Evolutionary conservation across 805 yeast species (phyloP), one percentile per base, ranked within the genome.

Genomic region (Ogataea methanolica): DNA sequence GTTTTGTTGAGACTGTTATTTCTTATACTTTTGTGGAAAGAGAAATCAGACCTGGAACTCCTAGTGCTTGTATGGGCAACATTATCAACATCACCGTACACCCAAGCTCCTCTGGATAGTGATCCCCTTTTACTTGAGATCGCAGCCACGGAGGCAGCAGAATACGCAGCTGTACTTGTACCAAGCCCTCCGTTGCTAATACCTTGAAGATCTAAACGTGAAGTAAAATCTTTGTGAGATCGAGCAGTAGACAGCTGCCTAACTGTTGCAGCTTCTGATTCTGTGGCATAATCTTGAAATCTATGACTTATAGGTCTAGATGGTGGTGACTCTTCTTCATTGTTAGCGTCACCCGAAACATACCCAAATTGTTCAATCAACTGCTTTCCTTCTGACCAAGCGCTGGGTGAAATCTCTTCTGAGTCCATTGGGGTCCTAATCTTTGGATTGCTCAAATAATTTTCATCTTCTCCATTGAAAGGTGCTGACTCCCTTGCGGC

Each of bases 331-430:
- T 23, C 41, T 2, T 33, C 36, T 17, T 42, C 38, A 17, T 42
- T 11, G 21, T 41, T 21, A n/a, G 21, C 44, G 23, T 42, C 41
- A 6, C 58, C 53, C 2, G 62, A 56, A 9, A 49, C 26, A 44
- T 61, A 58, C 6, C 63, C 64, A 46, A 45, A 60, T 21, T 51
- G 45, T 33, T 58, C 49, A 29, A 60, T 57, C 17, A 60, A 36
- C 14, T 44, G 42, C 22, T 56, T 48, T 5, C 57, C 62, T 19
- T 55, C 65, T 0, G 52, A 48, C 65, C 62, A 59, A 6, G 50
- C 55, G 31, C 59, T 55, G 16, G 49, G 52, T 15, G 47, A 53
- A 1, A 31, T n/a, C 1, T 33, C 12, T n/a, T 29, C 50, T 9
- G 17, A 33, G 9, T 43, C 45, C 3, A 7, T 5, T 4, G 55